Evolutionary conservation across 371 early-diverging fungal species (phyloP), one percentile per base, ranked within the genome.

Genomic region (Actinomortierella wolfii): DNA sequence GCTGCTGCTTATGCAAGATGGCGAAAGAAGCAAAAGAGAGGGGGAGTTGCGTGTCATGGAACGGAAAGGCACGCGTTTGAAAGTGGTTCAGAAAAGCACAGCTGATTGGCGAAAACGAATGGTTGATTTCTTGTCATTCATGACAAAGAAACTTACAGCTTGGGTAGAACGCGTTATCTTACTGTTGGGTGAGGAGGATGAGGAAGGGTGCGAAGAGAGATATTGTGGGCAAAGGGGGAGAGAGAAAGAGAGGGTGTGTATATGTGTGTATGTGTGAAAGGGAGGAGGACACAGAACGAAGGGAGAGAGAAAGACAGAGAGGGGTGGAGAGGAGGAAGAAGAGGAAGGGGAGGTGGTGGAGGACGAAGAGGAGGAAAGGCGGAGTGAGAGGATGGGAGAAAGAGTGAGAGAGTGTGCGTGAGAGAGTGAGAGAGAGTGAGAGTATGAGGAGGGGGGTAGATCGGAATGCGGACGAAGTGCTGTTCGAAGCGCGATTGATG

Each of bases 301-400:
- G 5, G 42, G 14, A 51, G 40, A 28, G 18, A 26, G 25, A 40
- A 7, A 15, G 26, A 47, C 21, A 24, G 46, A 23, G n/a, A 48
- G 15, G 25, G 14, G 40, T 9, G 51, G 18, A 15, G 26, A 18
- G 25, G 34, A 34, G 34, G 34, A 11, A 34, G 34, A 43, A 26
- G 41, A 49, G 28, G 48, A 20, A 49, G 55, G 20, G n/a, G 21
- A 40, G 14, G 29, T 40, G 29, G 26, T n/a, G 17, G 51, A 42
- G 42, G 44, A 47, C 23, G 47, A 39, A 46, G 46, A 34, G 13
- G 40, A 25, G 46, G 47, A 46, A 39, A 34, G 13, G 17, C 2
- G 39, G 23, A 42, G n/a, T 20, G 47, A 20, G 15, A n/a, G 4
- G 29, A 34, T 6, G 34, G 34, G 34, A 34, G 34, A 34, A 11